Percentiles rank a stretch among this genome's conserved stretches.
phyloP scores from a whole-genome alignment of 345 rosid genomes.

The Xanthoceras sorbifolium region DNA sequence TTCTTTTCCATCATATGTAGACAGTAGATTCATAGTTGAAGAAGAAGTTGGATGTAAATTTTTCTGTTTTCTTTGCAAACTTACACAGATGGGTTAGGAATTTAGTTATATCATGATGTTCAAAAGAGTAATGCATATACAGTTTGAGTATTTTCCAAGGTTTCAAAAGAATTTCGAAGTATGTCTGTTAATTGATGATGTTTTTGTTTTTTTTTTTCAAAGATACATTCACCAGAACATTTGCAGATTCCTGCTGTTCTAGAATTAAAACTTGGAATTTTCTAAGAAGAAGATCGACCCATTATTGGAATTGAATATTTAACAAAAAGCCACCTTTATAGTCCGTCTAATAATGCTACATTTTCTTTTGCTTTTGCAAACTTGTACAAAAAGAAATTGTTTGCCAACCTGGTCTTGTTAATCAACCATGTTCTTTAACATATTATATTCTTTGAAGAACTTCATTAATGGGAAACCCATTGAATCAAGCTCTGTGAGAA shows the following conservation, averaged over 20 bases:
- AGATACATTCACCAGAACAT: not conserved
- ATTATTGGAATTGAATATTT: not conserved
- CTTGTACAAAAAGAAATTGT: not conserved
- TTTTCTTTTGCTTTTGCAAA: not conserved
- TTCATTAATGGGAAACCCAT: not conserved
- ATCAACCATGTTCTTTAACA: conserved; percentile 23
- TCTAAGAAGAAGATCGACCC: not conserved
- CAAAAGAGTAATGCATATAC: not conserved
- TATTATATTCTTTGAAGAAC: not conserved
- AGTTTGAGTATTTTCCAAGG: not conserved
- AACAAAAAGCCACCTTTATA: not conserved
- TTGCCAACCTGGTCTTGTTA: conserved; percentile 25
- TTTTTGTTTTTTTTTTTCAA: not conserved
- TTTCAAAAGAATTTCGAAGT: not conserved
- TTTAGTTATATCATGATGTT: conserved; percentile 6
- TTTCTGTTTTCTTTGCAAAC: not conserved
- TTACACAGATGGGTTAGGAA: not conserved
- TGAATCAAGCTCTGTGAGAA: conserved; percentile 18
- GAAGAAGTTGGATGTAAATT: not conserved
- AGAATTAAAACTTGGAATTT: not conserved
- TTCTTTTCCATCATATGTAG: not conserved
- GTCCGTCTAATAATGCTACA: not conserved
- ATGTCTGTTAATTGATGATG: not conserved
- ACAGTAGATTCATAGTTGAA: not conserved
- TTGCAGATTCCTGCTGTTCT: not conserved